These are phyloP conservation scores for Hsuehochloa calcarea DNA, from an alignment of 176 grass and related monocot genomes.

Conservation along the genomic window DNA sequence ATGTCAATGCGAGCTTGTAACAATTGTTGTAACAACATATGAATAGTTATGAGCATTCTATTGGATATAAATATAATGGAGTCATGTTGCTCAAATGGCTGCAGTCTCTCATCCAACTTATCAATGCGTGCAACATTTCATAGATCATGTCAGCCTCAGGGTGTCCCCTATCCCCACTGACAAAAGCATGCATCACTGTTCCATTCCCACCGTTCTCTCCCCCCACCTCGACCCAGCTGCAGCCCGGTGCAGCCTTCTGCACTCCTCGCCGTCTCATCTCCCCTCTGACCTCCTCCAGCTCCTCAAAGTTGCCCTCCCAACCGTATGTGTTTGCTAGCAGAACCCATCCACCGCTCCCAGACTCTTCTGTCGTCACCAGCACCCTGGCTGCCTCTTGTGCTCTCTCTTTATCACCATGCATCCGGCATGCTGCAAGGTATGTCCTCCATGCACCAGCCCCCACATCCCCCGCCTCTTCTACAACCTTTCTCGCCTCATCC, in stretches of 20 bases:
- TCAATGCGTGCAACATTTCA: slow-evolving; percentile 35
- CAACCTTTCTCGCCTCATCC: slow-evolving; percentile 45
- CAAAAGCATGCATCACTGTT: slow-evolving; percentile 37
- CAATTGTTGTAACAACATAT: slow-evolving; percentile 2
- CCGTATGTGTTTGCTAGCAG: slow-evolving; percentile 53
- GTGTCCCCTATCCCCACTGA: slow-evolving; percentile 40
- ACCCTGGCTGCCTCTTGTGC: slow-evolving; percentile 46
- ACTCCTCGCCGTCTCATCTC: slow-evolving; percentile 49
- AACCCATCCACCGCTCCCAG: slow-evolving; percentile 47
- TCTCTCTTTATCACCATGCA: slow-evolving; percentile 50
- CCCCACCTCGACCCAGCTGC: slow-evolving; percentile 48
- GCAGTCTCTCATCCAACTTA: slow-evolving; percentile 44
- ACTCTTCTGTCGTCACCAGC: slow-evolving; percentile 28
- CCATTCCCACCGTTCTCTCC: slow-evolving; percentile 28
- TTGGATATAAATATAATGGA: slow-evolving; percentile 25
- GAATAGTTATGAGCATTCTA: slow-evolving; percentile 17
- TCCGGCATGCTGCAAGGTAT: slow-evolving; percentile 58
- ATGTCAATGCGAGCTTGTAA: background rate
- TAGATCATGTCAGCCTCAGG: slow-evolving; percentile 42
- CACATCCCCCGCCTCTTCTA: slow-evolving; percentile 39
- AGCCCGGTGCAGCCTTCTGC: slow-evolving; percentile 47
- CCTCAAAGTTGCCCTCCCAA: slow-evolving; percentile 50
- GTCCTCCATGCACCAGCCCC: slow-evolving; percentile 55
- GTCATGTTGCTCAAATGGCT: slow-evolving; percentile 14
- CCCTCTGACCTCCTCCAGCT: slow-evolving; percentile 44